A percentile compares a stretch with the other conserved stretches of the same genome.
phyloP scores from a whole-genome alignment of 2,329 filamentous ascomycete genomes.

The Colletotrichum cereale region DNA sequence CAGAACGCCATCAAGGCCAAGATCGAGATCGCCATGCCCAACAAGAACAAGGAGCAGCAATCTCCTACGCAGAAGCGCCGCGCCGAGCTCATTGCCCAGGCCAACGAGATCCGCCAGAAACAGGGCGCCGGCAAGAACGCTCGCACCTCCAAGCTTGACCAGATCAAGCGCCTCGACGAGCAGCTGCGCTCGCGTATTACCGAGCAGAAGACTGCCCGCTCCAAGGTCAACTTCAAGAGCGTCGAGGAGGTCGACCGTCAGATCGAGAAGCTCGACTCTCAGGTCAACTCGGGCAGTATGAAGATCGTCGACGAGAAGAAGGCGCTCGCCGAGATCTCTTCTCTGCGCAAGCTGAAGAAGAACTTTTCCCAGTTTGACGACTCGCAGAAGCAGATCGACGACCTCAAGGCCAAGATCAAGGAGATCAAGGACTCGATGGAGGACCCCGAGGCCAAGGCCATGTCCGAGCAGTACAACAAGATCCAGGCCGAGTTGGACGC shows the following conservation, averaged over 20 bases:
- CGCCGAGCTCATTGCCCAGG: conserved; percentile 85
- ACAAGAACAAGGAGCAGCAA: conserved; percentile 80
- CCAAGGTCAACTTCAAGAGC: conserved; percentile 86
- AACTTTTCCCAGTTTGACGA: conserved; percentile 88
- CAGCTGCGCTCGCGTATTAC: conserved; percentile 86
- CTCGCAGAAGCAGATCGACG: conserved; percentile 88
- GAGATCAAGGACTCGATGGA: conserved; percentile 90
- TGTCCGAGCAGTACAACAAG: conserved; percentile 87
- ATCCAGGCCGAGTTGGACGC: conserved; percentile 89
- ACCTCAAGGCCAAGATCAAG: conserved; percentile 87
- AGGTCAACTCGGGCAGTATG: conserved; percentile 91
- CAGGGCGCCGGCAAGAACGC: conserved; percentile 90
- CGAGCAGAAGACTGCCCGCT: conserved; percentile 88
- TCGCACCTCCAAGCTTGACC: conserved; percentile 82
- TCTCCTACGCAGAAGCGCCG: conserved; percentile 85
- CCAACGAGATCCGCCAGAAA: conserved; percentile 86
- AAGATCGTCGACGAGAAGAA: conserved; percentile 98
- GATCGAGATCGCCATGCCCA: conserved; percentile 84
- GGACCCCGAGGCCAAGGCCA: conserved; percentile 89
- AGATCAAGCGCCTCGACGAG: conserved; percentile 92
- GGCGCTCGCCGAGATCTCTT: conserved; percentile 84
- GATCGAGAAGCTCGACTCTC: conserved; percentile 83
- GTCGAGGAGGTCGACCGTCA: conserved; percentile 88
- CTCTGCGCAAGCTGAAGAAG: conserved; percentile 89
- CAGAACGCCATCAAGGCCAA: conserved; percentile 91